Evolutionary conservation across 805 yeast genomes (phyloP), one percentile per base, ranked within the genome.

Genomic region (Millerozyma miso): DNA sequence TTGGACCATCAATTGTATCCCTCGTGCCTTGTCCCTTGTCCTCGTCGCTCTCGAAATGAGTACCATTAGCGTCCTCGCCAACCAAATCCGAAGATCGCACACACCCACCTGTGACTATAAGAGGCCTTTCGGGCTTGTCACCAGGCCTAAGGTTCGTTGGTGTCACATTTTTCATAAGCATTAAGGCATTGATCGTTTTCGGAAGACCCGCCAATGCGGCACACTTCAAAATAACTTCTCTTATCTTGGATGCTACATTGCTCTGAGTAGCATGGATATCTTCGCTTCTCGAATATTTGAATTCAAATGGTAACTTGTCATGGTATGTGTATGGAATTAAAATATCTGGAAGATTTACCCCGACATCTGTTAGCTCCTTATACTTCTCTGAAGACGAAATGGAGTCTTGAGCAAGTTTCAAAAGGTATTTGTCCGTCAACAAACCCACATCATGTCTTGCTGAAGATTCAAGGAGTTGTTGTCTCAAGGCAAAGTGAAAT

Each of bases 131-230:
- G 0, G 71, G 59, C 37, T 54, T 47, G 17, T 43, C 38, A 8
- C 48, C 31, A 4, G 65, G 61, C 31, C 53, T 53, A 39, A 65
- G 52, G 38, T 52, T 52, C 2, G 63, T 55, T 4, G 96, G 96
- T 0, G 96, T 86, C 1, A 71, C 80, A 19, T 74, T 74, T 46
- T 78, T 79, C 43, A 89, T 67, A 14, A 73, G 69, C 53, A 78
- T 83, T 54, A 90, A 63, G 1, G 95, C 76, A 59, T 89, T 90
- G 59, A 90, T 90, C 1, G 89, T 78, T 51, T 82, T 83, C 1
- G 97, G 97, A 12, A 89, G 69, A 0, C 97, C 97, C 13, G 81
- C 79, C 37, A 90, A 65, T 0, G 96, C 95, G 0, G 85, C 75
- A 3, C 88, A 73, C 56, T 89, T 90, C 54, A 90, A 65, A 2